Conservation (phyloP, 495 filamentous ascomycete species). For the Neurospora sp. region DNA sequence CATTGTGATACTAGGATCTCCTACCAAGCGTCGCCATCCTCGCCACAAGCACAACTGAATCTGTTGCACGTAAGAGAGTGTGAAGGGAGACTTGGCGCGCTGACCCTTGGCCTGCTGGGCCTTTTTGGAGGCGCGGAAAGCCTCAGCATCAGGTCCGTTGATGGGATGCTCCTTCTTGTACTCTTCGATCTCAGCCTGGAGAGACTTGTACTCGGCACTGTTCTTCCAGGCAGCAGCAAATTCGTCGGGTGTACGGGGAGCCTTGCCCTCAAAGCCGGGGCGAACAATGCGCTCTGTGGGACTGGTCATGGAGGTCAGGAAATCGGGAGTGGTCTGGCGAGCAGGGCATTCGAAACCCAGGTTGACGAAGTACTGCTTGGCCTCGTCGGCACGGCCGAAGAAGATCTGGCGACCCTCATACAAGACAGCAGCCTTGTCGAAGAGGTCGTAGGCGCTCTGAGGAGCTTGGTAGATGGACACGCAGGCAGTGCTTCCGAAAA, state of each 20-base stretch:
- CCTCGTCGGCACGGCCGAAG: constrained; percentile 54
- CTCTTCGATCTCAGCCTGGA: constrained; percentile 60
- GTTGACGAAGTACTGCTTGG: constrained; percentile 59
- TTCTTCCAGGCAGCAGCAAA: constrained; percentile 66
- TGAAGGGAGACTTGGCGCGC: constrained; percentile 63
- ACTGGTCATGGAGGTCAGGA: constrained; percentile 70
- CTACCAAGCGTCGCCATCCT: constrained; percentile 58
- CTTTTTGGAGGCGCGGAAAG: constrained; percentile 57
- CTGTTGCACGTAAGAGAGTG: constrained; percentile 62
- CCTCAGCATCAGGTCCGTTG: constrained; percentile 52
- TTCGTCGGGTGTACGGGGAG: constrained; percentile 66
- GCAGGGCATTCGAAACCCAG: constrained; percentile 68
- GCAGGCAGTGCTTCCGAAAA: constrained; percentile 52
- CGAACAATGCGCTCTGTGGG: constrained; percentile 55
- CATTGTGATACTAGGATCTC: constrained; percentile 63
- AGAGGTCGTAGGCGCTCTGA: constrained; percentile 65
- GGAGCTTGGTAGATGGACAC: constrained; percentile 84
- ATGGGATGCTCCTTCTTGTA: constrained; percentile 55
- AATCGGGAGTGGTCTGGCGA: constrained; percentile 69
- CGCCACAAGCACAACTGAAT: constrained; percentile 63
- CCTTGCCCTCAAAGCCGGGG: constrained; percentile 52
- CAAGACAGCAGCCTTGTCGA: constrained; percentile 69
- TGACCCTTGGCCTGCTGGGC: constrained; percentile 55
- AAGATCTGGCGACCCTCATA: constrained; percentile 81
- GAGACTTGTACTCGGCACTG: constrained; percentile 53